These are phyloP conservation scores for Mycena rosella DNA, from an alignment of 768 basidiomycete genomes.

Conservation along the genomic window DNA sequence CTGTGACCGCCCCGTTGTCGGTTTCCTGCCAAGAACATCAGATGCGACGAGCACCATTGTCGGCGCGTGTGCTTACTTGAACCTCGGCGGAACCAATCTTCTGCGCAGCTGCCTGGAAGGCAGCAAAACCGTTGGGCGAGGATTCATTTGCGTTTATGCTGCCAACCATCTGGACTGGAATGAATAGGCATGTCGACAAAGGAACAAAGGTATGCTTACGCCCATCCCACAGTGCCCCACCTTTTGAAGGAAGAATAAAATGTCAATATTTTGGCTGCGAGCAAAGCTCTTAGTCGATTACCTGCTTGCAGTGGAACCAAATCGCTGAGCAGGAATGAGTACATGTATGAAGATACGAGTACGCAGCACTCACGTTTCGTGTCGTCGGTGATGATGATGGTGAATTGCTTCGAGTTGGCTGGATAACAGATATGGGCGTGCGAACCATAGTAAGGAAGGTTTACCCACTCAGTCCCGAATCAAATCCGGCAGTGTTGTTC, in stretches of 20 bases:
- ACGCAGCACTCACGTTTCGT: slow-evolving; percentile 54
- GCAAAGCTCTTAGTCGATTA: slow-evolving; percentile 12
- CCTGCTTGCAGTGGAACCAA: slow-evolving; percentile 69
- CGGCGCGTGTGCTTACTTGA: slow-evolving; percentile 44
- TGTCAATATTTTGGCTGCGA: not conserved
- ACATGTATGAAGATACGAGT: not conserved
- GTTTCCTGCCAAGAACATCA: slow-evolving; percentile 43
- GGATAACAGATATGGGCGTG: not conserved
- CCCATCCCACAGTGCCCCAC: slow-evolving; percentile 60
- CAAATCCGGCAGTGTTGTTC: slow-evolving; percentile 60
- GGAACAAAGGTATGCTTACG: not conserved
- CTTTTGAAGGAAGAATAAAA: slow-evolving; percentile 21
- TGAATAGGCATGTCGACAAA: not conserved
- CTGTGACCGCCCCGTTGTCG: slow-evolving; percentile 54
- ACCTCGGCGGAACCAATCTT: slow-evolving; percentile 50
- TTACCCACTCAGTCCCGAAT: slow-evolving; percentile 59
- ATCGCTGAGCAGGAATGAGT: slow-evolving; percentile 53
- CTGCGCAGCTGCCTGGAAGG: slow-evolving; percentile 56
- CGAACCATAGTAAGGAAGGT: not conserved
- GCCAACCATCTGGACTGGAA: slow-evolving; percentile 18
- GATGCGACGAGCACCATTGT: not conserved
- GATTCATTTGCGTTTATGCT: slow-evolving; percentile 61
- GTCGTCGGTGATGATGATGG: slow-evolving; percentile 62
- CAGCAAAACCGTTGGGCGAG: slow-evolving; percentile 51
- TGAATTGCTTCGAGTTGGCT: slow-evolving; percentile 52